These are phyloP conservation scores for Pythium aphanidermatum DNA, from an alignment of 352 stramenopile genomes.

Conservation along the genomic window DNA sequence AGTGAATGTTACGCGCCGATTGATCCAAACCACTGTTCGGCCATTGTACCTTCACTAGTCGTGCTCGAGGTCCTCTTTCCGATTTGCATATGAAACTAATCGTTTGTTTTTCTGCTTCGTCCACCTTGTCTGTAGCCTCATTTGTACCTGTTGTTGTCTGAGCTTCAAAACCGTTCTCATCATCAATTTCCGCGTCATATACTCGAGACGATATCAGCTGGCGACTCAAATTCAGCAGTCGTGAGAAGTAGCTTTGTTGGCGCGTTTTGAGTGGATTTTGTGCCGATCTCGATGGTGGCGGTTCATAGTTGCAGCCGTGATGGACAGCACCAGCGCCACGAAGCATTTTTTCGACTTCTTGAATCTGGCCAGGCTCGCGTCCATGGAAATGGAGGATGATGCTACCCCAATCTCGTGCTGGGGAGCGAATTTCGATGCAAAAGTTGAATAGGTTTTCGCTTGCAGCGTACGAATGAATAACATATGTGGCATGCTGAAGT, in stretches of 20 bases:
- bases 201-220: too few relatives aligned
- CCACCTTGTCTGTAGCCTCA: not conserved
- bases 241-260: too few relatives aligned
- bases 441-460: constrained; percentile 58
- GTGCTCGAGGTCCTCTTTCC: constrained; percentile 11
- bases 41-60: constrained; percentile 24
- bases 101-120: constrained; percentile 14
- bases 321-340: constrained; percentile 34
- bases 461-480: constrained; percentile 67
- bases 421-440: constrained; percentile 65
- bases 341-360: constrained; percentile 53
- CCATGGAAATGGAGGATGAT: constrained; percentile 73
- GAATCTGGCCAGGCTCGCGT: constrained; percentile 31
- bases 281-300: too few relatives aligned
- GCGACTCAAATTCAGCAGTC: too few relatives aligned
- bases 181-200: too few relatives aligned
- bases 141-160: not conserved
- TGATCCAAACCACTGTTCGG: too few relatives aligned
- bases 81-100: constrained; percentile 27
- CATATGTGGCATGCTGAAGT: constrained; percentile 58
- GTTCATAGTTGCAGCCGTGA: constrained; percentile 16
- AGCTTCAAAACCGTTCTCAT: not conserved
- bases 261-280: too few relatives aligned
- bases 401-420: constrained; percentile 56
- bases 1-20: too few relatives aligned